phyloP scores from a whole-genome alignment of 2,329 filamentous ascomycete species.

The Metarhizium robertsii region DNA sequence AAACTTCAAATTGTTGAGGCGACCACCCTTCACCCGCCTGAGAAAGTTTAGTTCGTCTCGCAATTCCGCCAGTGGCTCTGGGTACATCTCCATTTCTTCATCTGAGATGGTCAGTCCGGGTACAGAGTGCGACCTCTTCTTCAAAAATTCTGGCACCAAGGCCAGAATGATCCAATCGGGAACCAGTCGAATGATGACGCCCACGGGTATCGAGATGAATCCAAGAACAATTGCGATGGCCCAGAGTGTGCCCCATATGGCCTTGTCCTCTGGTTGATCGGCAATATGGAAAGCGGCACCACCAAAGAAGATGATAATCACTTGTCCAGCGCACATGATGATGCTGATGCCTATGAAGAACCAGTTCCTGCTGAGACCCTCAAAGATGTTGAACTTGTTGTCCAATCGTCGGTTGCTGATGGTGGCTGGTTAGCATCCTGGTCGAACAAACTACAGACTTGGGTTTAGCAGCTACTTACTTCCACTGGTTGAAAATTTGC shows the following conservation, averaged over 20 bases:
- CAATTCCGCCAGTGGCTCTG: conserved; percentile 63
- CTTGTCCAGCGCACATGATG: conserved; percentile 81
- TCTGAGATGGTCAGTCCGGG: conserved; percentile 54
- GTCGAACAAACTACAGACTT: neutral
- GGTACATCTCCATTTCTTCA: conserved; percentile 60
- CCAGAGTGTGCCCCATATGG: conserved; percentile 55
- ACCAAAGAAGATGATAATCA: conserved; percentile 84
- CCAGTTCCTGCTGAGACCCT: conserved; percentile 73
- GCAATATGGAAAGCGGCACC: conserved; percentile 70
- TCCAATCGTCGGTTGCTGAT: conserved; percentile 78
- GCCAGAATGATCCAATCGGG: conserved; percentile 59
- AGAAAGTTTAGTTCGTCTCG: conserved; percentile 74
- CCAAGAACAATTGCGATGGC: conserved; percentile 78
- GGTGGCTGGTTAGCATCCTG: conserved; percentile 7
- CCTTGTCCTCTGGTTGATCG: conserved; percentile 38
- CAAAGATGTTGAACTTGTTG: conserved; percentile 93
- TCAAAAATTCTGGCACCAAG: conserved; percentile 44
- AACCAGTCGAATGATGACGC: conserved; percentile 69
- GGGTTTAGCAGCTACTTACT: conserved; percentile 45
- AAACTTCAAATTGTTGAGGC: conserved; percentile 73
- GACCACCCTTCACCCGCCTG: conserved; percentile 71
- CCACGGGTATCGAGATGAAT: conserved; percentile 75
- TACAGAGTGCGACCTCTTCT: conserved; percentile 34
- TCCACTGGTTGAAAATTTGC: conserved; percentile 98
- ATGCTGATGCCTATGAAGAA: conserved; percentile 83